These are phyloP conservation scores for Hemisphaericaspora xylofermentans DNA, from an alignment of 1,139 yeast species.

Conservation along the genomic window DNA sequence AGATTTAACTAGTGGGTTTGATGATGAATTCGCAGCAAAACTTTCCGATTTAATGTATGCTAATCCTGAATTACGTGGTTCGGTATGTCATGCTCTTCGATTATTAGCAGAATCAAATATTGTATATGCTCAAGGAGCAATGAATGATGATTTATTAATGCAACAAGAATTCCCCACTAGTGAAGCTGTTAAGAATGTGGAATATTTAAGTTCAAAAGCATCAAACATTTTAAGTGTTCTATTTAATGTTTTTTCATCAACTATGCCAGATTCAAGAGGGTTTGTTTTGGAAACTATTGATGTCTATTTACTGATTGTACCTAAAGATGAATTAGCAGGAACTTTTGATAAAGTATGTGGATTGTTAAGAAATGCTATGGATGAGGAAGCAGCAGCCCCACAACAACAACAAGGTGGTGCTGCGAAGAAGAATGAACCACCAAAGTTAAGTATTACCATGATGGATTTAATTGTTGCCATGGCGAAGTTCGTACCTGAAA, in stretches of 20 bases:
- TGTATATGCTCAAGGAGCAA: conserved; percentile 59
- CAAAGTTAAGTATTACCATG: conserved; percentile 75
- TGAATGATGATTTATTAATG: conserved; percentile 56
- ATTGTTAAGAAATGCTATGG: conserved; percentile 71
- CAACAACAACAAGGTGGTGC: conserved; percentile 9
- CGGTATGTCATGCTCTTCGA: conserved; percentile 78
- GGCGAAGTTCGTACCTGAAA: conserved; percentile 75
- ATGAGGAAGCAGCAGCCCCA: conserved; percentile 44
- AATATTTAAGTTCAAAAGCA: conserved; percentile 63
- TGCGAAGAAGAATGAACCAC: conserved; percentile 26
- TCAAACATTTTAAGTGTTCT: conserved; percentile 79
- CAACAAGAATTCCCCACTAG: conserved; percentile 60
- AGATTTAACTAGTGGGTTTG: conserved; percentile 65
- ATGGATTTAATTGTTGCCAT: conserved; percentile 87
- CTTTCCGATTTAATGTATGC: conserved; percentile 75
- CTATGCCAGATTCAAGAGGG: conserved; percentile 79
- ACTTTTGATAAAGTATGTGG: conserved; percentile 88
- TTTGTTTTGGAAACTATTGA: conserved; percentile 85
- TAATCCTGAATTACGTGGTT: conserved; percentile 70
- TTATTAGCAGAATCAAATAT: conserved; percentile 75
- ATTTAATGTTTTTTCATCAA: conserved; percentile 87
- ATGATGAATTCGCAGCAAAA: conserved; percentile 73
- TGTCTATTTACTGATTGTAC: conserved; percentile 70
- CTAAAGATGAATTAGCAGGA: conserved; percentile 60
- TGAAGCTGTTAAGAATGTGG: conserved; percentile 56